These are phyloP conservation scores for Chenopodium berlandieri DNA, from an alignment of 148 eudicot genomes.

Conservation along the genomic window DNA sequence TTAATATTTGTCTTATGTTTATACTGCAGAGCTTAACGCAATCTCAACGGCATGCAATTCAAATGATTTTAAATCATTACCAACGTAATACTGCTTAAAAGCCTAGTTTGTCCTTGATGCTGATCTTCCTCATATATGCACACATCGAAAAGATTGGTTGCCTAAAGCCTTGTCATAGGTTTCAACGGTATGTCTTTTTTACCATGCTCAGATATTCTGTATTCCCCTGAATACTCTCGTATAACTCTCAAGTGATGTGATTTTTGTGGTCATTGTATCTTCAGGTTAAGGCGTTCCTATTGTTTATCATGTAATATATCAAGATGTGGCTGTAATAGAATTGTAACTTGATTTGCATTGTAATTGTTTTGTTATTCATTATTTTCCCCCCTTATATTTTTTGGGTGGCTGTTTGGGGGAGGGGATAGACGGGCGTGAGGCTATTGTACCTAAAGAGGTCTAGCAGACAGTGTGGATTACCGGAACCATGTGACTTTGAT, in stretches of 20 bases:
- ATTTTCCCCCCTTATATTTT: no score
- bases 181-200: conserved; percentile 17
- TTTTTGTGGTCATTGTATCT: neutral
- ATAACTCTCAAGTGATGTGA: neutral
- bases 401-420: no score
- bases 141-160: neutral
- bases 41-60: conserved; percentile 63
- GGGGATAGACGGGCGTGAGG: neutral
- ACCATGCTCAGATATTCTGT: neutral
- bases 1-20: conserved; percentile 11
- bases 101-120: neutral
- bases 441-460: neutral
- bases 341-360: neutral
- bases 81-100: neutral
- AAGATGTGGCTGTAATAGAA: neutral
- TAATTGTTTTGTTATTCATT: neutral
- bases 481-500: neutral
- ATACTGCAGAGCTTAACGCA: conserved; percentile 64
- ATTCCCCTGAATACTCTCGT: neutral
- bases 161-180: neutral
- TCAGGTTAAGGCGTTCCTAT: neutral
- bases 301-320: neutral
- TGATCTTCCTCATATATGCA: neutral
- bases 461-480: neutral
- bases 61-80: conserved; percentile 41